Base-by-base conservation (phyloP, 306 rosid genomes). In the Sicyos edulis region DNA sequence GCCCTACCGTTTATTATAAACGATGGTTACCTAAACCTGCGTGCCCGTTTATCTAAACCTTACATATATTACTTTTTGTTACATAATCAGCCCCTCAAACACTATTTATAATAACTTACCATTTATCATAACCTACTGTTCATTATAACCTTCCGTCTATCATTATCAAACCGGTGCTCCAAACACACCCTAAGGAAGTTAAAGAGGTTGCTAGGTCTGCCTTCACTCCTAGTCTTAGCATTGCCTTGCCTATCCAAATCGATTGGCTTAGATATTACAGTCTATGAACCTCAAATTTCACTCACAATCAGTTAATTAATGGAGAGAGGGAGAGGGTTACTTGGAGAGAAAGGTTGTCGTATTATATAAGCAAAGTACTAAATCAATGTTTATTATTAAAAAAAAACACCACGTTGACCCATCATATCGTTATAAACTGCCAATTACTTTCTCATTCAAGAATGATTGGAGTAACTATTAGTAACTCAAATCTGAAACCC, bases 281-380 rank as follows among this genome's bases (percentile, higher is more conserved):
- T 62, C 76, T 64, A 10, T 20, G 76, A 19, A 55, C 34, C n/a
- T 72, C 76, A 44, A 72, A 72, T 72, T 70, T 56, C 67, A 72
- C 22, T 59, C 26, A 34, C 54, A 54, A 24, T 58, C 4, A 37
- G 63, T 57, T 12, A 22, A 57, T 22, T 16, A 57, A 4, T 10
- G 63, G 63, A 22, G 37, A 57, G 13, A 45, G 16, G 15, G 16
- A 45, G 53, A 16, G 53, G 54, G 54, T 6, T 58, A 58, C 42
- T 56, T 21, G 62, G 29, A 55, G 61, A 9, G 20, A 9, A 8
- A 58, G 63, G 63, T 16, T 26, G 42, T 34, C 10, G 20, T 40
- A 8, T 40, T 40, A 8, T 16, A 12, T 12, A 24, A 6, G 42
- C 17, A 13, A 58, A 58, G 64, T 10, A 29, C 17, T 22, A 22